phyloP scores from a whole-genome alignment of 2,329 filamentous ascomycete genomes.

The Aspergillus sp. region DNA sequence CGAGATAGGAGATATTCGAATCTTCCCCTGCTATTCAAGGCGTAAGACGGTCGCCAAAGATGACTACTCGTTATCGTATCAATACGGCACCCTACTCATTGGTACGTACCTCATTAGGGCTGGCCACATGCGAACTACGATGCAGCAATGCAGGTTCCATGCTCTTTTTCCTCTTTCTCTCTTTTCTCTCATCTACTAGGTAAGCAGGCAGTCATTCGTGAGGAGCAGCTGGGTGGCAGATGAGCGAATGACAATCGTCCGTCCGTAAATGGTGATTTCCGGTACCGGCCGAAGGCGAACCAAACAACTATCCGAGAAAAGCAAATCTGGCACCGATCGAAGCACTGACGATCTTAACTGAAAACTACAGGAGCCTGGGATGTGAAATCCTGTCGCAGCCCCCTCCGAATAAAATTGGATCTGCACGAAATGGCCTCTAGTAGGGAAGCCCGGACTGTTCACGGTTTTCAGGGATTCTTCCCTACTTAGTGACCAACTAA shows the following conservation, averaged over 20 bases:
- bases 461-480: not conserved
- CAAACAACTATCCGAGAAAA: slow-evolving; percentile 5
- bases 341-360: slow-evolving; percentile 3
- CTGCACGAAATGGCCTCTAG: not conserved
- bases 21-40: not conserved
- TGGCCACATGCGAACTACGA: not conserved
- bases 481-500: not conserved
- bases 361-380: slow-evolving; percentile 4
- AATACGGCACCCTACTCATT: not conserved
- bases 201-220: no score
- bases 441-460: not conserved
- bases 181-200: no score
- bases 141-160: not conserved
- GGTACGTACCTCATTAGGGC: not conserved
- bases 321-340: slow-evolving; percentile 11
- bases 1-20: not conserved
- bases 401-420: slow-evolving; percentile 4
- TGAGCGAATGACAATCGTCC: not conserved
- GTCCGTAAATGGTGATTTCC: not conserved
- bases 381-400: not conserved
- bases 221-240: not conserved
- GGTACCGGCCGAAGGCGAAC: slow-evolving; percentile 5
- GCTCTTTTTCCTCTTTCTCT: no score
- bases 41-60: not conserved
- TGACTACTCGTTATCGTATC: not conserved